These are phyloP conservation scores for Acrocalymma vagum DNA, from an alignment of 2,329 filamentous ascomycete species.

Conservation along the genomic window DNA sequence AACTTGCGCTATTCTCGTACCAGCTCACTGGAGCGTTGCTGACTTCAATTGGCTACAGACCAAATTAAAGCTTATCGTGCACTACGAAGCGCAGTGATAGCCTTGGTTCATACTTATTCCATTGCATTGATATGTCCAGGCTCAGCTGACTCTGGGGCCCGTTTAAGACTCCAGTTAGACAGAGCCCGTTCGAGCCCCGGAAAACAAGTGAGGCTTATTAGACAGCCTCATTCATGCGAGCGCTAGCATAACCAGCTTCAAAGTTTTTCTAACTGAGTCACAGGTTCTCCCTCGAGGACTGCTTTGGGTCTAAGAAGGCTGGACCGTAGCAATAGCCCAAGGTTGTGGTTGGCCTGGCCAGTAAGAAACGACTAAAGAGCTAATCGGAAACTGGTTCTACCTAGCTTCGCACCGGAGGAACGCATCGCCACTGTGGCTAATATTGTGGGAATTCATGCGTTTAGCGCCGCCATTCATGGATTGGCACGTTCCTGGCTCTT, in stretches of 20 bases:
- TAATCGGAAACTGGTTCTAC: slow-evolving; percentile 4
- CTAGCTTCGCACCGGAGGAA: slow-evolving; percentile 8
- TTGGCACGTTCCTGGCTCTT: slow-evolving; percentile 11
- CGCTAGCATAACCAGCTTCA: slow-evolving; percentile 9
- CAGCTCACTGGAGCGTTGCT: slow-evolving; percentile 15
- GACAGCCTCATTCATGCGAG: slow-evolving; percentile 8
- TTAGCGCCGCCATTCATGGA: slow-evolving; percentile 9
- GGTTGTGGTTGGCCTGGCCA: slow-evolving; percentile 1
- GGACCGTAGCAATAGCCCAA: slow-evolving; percentile 2
- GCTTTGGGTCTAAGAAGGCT: slow-evolving; percentile 4
- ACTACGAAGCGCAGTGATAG: slow-evolving; percentile 11
- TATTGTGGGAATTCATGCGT: slow-evolving; percentile 13
- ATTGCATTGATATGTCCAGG: slow-evolving; percentile 9
- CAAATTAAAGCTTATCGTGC: slow-evolving; percentile 15
- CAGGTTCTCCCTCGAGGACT: slow-evolving; percentile 5
- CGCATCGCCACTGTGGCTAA: slow-evolving; percentile 11
- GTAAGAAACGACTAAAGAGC: slow-evolving; percentile 5
- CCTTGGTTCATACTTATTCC: slow-evolving; percentile 13
- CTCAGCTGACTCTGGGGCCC: slow-evolving; percentile 7
- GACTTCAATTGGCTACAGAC: slow-evolving; percentile 16
- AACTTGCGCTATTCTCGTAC: slow-evolving; percentile 12
- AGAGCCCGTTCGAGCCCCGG: slow-evolving; percentile 2
- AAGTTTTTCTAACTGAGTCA: slow-evolving; percentile 9
- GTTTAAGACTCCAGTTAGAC: slow-evolving; percentile 5
- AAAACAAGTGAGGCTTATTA: slow-evolving; percentile 12